Conservation (phyloP, 2,329 filamentous ascomycete genomes). For the Colletotrichum euphorbiae region DNA sequence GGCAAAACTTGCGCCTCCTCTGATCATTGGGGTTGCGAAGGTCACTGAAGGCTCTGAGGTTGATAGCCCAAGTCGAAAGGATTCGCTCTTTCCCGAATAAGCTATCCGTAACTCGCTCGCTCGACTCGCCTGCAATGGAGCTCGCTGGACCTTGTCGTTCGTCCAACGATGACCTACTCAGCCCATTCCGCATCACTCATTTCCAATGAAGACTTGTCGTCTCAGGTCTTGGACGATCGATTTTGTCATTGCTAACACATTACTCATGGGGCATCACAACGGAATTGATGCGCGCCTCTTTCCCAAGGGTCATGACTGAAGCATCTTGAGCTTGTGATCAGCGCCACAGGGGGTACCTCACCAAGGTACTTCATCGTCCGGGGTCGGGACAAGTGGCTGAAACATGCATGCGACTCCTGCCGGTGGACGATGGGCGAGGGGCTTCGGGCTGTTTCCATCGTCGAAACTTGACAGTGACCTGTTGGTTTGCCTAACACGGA, state of each 20-base stretch:
- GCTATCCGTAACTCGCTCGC: constrained; percentile 1
- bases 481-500: constrained; percentile 32
- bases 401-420: constrained; percentile 23
- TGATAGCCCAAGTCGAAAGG: constrained; percentile 1
- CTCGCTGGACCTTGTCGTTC: neutral
- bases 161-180: neutral
- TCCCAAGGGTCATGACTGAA: constrained; percentile 8
- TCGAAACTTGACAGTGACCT: constrained; percentile 24
- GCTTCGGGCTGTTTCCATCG: constrained; percentile 7
- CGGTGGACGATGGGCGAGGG: neutral
- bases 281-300: neutral
- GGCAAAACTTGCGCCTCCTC: neutral
- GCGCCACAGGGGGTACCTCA: neutral
- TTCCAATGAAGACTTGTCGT: neutral
- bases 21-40: neutral
- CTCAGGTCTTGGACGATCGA: neutral
- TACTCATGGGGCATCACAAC: neutral
- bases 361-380: neutral
- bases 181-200: neutral
- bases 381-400: constrained; percentile 8
- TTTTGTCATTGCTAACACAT: neutral
- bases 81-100: neutral
- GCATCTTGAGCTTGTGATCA: neutral
- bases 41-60: too few relatives aligned
- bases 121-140: neutral